These are phyloP conservation scores for Cadophora sp. DNA, from an alignment of 2,329 filamentous ascomycete species.

Conservation along the genomic window DNA sequence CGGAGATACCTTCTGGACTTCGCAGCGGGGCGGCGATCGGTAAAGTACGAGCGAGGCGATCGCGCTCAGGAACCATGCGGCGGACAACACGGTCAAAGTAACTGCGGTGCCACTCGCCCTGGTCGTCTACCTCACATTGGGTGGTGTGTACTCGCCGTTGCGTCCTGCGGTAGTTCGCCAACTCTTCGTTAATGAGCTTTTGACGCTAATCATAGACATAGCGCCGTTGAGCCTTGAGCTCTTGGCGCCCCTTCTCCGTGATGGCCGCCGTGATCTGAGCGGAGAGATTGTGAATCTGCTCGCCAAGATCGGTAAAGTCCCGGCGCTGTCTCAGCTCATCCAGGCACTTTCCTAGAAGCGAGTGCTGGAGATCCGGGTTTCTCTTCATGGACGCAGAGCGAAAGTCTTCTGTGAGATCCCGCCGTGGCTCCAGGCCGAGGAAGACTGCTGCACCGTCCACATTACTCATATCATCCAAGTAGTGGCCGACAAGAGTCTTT, in stretches of 20 bases:
- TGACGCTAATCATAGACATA: slow-evolving; percentile 25
- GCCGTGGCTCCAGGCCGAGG: slow-evolving; percentile 22
- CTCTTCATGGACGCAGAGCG: slow-evolving; percentile 25
- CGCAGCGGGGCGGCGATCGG: slow-evolving; percentile 18
- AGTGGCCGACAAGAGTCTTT: slow-evolving; percentile 30
- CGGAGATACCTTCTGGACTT: slow-evolving; percentile 25
- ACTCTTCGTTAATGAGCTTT: slow-evolving; percentile 28
- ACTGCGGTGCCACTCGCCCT: background rate
- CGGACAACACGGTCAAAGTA: background rate
- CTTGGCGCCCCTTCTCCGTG: slow-evolving; percentile 13
- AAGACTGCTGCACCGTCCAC: slow-evolving; percentile 23
- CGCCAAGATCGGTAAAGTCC: background rate
- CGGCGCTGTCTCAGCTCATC: background rate
- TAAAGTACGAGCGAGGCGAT: slow-evolving; percentile 30
- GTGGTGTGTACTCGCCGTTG: background rate
- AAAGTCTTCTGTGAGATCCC: slow-evolving; percentile 29
- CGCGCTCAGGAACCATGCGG: background rate
- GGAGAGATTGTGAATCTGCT: background rate
- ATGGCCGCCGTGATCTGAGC: background rate
- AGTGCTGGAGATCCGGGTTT: slow-evolving; percentile 29
- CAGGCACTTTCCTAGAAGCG: slow-evolving; percentile 23
- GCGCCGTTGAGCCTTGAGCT: slow-evolving; percentile 21
- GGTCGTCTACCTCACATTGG: background rate
- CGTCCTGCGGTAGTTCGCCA: slow-evolving; percentile 14
- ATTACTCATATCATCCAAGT: slow-evolving; percentile 32